Conservation (phyloP, 257 asterid genomes). For the Orobanche coerulescens region DNA sequence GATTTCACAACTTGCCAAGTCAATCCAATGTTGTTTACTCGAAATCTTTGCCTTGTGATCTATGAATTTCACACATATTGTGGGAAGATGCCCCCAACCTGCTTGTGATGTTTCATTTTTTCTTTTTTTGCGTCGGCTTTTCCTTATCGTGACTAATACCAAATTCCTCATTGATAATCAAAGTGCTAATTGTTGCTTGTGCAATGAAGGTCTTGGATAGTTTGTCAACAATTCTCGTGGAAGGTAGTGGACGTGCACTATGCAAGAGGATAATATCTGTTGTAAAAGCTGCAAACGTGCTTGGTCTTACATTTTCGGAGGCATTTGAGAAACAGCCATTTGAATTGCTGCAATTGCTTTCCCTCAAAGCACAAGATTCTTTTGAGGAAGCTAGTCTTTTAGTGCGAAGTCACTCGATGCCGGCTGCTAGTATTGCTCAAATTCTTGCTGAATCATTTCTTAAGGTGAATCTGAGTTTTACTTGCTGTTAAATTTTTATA, state of each 20-base stretch:
- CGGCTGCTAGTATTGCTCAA: conserved; percentile 94
- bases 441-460: conserved; percentile 93
- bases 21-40: too few relatives aligned
- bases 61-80: not conserved
- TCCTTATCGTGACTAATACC: conserved; percentile 12
- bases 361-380: conserved; percentile 97
- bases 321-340: conserved; percentile 92
- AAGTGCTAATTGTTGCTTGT: conserved; percentile 14
- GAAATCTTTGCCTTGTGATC: too few relatives aligned
- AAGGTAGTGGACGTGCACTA: conserved; percentile 78
- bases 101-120: conserved; percentile 7
- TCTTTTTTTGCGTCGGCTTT: not conserved
- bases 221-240: conserved; percentile 45
- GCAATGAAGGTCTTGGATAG: conserved; percentile 62
- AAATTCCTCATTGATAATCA: conserved; percentile 7
- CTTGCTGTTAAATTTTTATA: not conserved
- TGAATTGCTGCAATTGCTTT: conserved; percentile 81
- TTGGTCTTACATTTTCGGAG: conserved; percentile 86
- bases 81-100: not conserved
- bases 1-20: conserved; percentile 7
- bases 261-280: conserved; percentile 78
- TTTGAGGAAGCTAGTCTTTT: conserved; percentile 83
- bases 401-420: conserved; percentile 79
- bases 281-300: conserved; percentile 81
- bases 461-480: conserved; percentile 45